Evolutionary conservation across 2,329 filamentous ascomycete genomes (phyloP), one percentile per base, ranked within the genome.

Genomic region (Alternaria sp.): DNA sequence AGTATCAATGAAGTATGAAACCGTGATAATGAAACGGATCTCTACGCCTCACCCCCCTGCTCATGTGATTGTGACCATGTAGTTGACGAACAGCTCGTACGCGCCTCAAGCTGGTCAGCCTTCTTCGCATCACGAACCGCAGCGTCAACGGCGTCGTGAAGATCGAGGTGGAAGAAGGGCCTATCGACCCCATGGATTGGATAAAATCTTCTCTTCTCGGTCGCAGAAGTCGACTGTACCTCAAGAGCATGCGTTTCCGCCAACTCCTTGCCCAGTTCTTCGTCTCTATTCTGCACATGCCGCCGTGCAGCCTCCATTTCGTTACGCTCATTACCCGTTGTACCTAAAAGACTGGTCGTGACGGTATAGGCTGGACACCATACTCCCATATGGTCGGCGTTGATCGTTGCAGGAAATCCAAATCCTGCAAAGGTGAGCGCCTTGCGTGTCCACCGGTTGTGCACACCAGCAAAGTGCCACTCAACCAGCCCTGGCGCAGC

Each of bases 361-460:
- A 75, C 65, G 1, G 65, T 69, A 26, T 74, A 75, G 2, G 66
- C 62, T 5, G 72, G 70, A 64, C 64, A 67, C 70, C 71, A 75
- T 16, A 48, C 63, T 2, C 61, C 62, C 11, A 65, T 38, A 8
- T 54, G 54, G 1, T 63, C 59, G 1, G 34, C 26, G 11, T 54
- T 56, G 16, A 46, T 51, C 1, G 20, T n/a, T 8, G 63, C 54
- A 3, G 71, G 82, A 55, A 79, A 83, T 0, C 85, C 86, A 62
- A 87, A 87, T 1, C 85, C 85, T 4, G 84, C 85, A 6, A 82
- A 82, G 1, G 81, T 81, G 3, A 88, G 77, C 1, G 85, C 85
- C n/a, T 85, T 82, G 59, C 85, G 82, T 2, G 85, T 84, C 86
- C 86, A 88, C 38, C 83, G 81, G 64, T 84, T 86, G 60, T 81